Evolutionary conservation across 352 stramenopile genomes (phyloP).

Genomic region (Phytophthora ramorum): DNA sequence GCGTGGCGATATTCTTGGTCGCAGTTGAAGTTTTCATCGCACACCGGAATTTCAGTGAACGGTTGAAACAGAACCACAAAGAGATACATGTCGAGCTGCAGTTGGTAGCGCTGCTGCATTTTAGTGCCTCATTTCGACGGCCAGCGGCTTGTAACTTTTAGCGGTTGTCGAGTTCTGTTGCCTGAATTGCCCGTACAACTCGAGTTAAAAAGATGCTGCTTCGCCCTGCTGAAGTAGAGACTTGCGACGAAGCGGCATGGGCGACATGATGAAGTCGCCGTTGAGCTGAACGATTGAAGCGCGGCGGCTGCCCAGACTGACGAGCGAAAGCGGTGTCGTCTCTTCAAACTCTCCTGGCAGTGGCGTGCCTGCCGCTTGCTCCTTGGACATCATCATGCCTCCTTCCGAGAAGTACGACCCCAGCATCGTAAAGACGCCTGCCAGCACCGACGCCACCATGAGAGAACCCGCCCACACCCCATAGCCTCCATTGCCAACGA

Average conservation of each 20-base stretch:
- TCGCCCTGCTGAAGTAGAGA: slow-evolving; percentile 9
- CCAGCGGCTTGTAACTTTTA: too few species aligned
- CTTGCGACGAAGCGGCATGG: slow-evolving; percentile 11
- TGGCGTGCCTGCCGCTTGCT: slow-evolving; percentile 6
- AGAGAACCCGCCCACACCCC: background rate
- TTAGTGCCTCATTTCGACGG: too few species aligned
- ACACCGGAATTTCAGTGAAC: too few species aligned
- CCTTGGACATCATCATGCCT: slow-evolving; percentile 5
- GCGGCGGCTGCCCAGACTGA: slow-evolving; percentile 20
- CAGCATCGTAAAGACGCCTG: background rate
- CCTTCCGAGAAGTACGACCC: slow-evolving; percentile 3
- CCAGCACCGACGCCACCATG: background rate
- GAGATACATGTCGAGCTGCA: too few species aligned
- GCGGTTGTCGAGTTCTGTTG: too few species aligned
- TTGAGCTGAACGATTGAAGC: slow-evolving; percentile 25
- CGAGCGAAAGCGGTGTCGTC: slow-evolving; percentile 50
- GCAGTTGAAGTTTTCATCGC: too few species aligned
- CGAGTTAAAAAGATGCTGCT: slow-evolving; percentile 3
- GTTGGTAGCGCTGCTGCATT: too few species aligned
- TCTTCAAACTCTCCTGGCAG: slow-evolving; percentile 24
- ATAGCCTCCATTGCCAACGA: slow-evolving; percentile 44
- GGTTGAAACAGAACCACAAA: too few species aligned
- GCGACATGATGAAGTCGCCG: slow-evolving; percentile 22
- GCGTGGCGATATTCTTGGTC: too few species aligned
- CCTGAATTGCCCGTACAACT: background rate